These are phyloP conservation scores for Globisporangium recalcitrans DNA, from an alignment of 352 stramenopile genomes.

Conservation along the genomic window DNA sequence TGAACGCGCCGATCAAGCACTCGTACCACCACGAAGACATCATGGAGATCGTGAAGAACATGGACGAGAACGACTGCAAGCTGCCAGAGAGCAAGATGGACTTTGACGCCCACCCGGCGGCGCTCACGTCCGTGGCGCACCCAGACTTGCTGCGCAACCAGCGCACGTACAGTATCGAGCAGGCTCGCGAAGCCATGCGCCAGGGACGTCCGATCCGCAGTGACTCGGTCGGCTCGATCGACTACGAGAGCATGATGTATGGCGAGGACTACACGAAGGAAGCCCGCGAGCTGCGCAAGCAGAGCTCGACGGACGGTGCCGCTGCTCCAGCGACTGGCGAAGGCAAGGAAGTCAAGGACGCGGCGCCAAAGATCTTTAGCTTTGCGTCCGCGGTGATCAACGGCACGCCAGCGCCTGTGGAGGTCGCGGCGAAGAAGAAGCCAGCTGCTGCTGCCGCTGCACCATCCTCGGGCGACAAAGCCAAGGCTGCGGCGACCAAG, in stretches of 20 bases:
- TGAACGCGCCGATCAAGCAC: slow-evolving; percentile 46
- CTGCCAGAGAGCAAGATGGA: slow-evolving; percentile 74
- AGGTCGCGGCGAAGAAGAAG: slow-evolving; percentile 45
- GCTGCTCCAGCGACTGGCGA: slow-evolving; percentile 3
- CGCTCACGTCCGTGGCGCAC: slow-evolving; percentile 73
- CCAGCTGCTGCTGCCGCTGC: slow-evolving; percentile 14
- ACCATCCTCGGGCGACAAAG: slow-evolving; percentile 20
- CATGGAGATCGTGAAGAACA: slow-evolving; percentile 89
- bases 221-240: slow-evolving; percentile 83
- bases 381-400: slow-evolving; percentile 80
- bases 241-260: slow-evolving; percentile 90
- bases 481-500: slow-evolving; percentile 30
- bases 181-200: slow-evolving; percentile 85
- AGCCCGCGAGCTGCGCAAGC: slow-evolving; percentile 63
- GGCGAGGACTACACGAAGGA: slow-evolving; percentile 88
- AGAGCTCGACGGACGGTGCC: slow-evolving; percentile 27
- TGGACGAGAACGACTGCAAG: slow-evolving; percentile 85
- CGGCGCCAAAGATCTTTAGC: slow-evolving; percentile 44
- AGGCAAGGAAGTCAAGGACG: slow-evolving; percentile 4
- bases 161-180: slow-evolving; percentile 91
- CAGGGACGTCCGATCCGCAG: slow-evolving; percentile 85
- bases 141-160: slow-evolving; percentile 87
- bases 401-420: slow-evolving; percentile 45
- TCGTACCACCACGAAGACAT: slow-evolving; percentile 88
- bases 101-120: slow-evolving; percentile 70